These are phyloP conservation scores for Aspergillus clavatus DNA, from an alignment of 2,329 filamentous ascomycete genomes.

Conservation along the genomic window DNA sequence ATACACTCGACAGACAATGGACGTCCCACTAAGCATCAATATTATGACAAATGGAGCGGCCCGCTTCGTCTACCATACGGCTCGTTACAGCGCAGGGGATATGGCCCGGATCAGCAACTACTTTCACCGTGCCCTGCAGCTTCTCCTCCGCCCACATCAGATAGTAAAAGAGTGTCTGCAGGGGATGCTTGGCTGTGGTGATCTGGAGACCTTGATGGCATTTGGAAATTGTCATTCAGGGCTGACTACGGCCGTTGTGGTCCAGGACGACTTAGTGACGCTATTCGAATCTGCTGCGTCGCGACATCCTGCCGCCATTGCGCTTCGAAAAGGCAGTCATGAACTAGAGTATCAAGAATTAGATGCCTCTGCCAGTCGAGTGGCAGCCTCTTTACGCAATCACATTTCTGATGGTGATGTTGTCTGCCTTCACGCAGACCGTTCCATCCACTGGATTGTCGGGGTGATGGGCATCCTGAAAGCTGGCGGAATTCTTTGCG, in stretches of 20 bases:
- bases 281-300: background rate
- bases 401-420: constrained; percentile 3
- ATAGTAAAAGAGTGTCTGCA: background rate
- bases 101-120: background rate
- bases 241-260: background rate
- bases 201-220: background rate
- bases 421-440: constrained; percentile 12
- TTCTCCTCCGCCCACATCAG: background rate
- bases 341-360: background rate
- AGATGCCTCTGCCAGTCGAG: background rate
- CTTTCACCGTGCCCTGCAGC: background rate
- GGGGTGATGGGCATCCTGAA: constrained; percentile 6
- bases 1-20: background rate
- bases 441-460: constrained; percentile 14
- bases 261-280: background rate
- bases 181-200: background rate
- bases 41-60: background rate
- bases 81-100: background rate
- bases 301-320: background rate
- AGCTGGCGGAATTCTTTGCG: constrained; percentile 12
- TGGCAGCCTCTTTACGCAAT: constrained; percentile 2
- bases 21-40: background rate
- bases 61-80: background rate
- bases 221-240: background rate
- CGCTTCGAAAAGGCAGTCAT: background rate